Percentiles rank a stretch among this genome's conserved stretches.
Evolutionary conservation across 371 early-diverging fungal genomes (phyloP).

Genomic region (Mucor sp.): DNA sequence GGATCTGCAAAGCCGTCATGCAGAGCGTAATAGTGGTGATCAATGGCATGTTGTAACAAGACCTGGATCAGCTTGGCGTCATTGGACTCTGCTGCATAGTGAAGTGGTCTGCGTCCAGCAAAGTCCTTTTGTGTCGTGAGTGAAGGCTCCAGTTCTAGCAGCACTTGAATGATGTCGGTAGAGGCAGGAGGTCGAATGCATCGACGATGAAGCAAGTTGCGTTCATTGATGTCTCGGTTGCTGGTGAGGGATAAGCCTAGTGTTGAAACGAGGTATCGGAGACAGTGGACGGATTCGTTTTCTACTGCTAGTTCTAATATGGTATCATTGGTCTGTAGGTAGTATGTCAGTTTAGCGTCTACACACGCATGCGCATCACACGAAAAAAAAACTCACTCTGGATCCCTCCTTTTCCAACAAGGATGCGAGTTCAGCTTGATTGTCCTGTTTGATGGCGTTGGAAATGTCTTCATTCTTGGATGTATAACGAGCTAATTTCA

Average conservation of each 20-base stretch:
- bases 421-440: slow-evolving; percentile 7
- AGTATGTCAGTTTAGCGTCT: no score
- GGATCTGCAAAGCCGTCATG: slow-evolving; percentile 42
- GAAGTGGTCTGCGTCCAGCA: slow-evolving; percentile 67
- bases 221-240: slow-evolving; percentile 62
- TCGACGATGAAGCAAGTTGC: slow-evolving; percentile 65
- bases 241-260: slow-evolving; percentile 40
- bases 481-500: slow-evolving; percentile 22
- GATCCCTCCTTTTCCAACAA: slow-evolving; percentile 18
- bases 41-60: slow-evolving; percentile 51
- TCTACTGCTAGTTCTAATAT: slow-evolving; percentile 59
- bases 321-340: slow-evolving; percentile 44
- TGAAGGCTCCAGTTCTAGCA: slow-evolving; percentile 24
- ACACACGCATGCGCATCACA: no score
- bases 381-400: slow-evolving; percentile 11
- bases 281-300: slow-evolving; percentile 46
- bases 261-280: slow-evolving; percentile 44
- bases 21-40: slow-evolving; percentile 40
- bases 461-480: slow-evolving; percentile 27
- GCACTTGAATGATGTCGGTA: slow-evolving; percentile 10
- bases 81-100: slow-evolving; percentile 69
- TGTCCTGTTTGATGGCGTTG: slow-evolving; percentile 20
- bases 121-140: slow-evolving; percentile 51
- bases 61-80: slow-evolving; percentile 43
- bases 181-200: slow-evolving; percentile 48